These are phyloP conservation scores for Sporormia fimetaria DNA, from an alignment of 495 filamentous ascomycete species.

Conservation along the genomic window DNA sequence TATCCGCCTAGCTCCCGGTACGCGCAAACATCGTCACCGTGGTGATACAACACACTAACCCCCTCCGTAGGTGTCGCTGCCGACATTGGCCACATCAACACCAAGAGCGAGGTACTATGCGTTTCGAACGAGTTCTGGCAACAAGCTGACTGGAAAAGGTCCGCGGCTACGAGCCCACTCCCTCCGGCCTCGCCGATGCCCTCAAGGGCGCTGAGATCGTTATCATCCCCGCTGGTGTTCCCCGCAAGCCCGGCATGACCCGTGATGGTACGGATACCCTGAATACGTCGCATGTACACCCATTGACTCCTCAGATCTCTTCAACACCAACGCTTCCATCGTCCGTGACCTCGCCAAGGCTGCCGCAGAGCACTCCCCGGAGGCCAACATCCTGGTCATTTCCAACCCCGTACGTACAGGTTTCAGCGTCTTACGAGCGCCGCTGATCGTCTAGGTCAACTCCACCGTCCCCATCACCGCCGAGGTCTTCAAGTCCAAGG, in stretches of 20 bases:
- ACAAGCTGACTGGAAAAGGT: constrained; percentile 39
- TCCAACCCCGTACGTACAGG: constrained; percentile 65
- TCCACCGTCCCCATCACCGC: constrained; percentile 94
- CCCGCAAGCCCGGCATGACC: constrained; percentile 99
- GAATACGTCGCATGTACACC: no score
- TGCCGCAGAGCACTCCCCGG: constrained; percentile 71
- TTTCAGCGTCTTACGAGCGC: neutral
- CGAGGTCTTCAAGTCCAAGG: constrained; percentile 86
- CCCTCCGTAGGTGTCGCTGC: constrained; percentile 79
- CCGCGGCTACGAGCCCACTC: constrained; percentile 71
- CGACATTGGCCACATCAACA: constrained; percentile 97
- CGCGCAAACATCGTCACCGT: neutral
- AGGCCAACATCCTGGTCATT: constrained; percentile 95
- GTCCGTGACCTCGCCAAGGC: constrained; percentile 98
- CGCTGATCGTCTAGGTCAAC: constrained; percentile 52
- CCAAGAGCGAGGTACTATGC: constrained; percentile 60
- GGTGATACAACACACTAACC: constrained; percentile 1
- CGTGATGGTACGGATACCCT: constrained; percentile 80
- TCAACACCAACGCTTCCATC: constrained; percentile 99
- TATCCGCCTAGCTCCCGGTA: constrained; percentile 89
- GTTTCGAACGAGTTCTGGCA: neutral
- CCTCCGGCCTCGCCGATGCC: constrained; percentile 59
- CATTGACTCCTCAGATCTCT: constrained; percentile 54
- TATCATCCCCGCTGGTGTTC: constrained; percentile 95
- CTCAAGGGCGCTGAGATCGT: constrained; percentile 85